Percentiles rank a stretch among this genome's conserved stretches.
phyloP scores from a whole-genome alignment of 2,329 filamentous ascomycete species.

The Byssochlamys sp. region DNA sequence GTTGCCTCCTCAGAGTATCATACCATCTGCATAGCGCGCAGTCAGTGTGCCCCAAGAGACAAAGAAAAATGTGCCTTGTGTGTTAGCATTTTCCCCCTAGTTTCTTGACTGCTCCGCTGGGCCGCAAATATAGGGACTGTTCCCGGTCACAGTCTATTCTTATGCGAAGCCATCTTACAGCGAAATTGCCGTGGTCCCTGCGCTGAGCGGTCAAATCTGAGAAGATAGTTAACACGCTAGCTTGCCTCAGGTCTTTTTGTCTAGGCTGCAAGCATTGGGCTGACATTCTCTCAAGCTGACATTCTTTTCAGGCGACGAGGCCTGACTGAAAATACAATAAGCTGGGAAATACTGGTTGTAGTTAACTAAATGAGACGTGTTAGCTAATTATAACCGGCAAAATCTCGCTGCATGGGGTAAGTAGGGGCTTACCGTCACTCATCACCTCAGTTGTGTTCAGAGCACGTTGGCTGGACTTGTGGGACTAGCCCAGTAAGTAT shows the following conservation, averaged over 20 bases:
- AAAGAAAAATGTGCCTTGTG: not conserved
- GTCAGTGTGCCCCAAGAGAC: not conserved
- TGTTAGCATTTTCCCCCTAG: not conserved
- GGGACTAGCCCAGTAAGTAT: not conserved
- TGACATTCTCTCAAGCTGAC: not conserved
- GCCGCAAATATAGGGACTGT: not conserved
- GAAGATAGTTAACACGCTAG: not conserved
- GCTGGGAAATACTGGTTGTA: not conserved
- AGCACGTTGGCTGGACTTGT: not conserved
- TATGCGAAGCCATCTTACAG: not conserved
- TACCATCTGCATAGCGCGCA: not conserved
- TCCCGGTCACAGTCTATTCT: not conserved
- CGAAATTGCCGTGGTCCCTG: not conserved
- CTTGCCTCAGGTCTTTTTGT: not conserved
- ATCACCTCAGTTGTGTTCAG: no score
- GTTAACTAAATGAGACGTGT: not conserved
- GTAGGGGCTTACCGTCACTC: not conserved
- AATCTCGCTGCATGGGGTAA: not conserved
- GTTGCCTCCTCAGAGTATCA: not conserved
- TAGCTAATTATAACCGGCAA: not conserved
- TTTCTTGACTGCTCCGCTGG: not conserved
- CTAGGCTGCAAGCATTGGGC: not conserved
- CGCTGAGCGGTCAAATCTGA: not conserved
- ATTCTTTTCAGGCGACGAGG: not conserved
- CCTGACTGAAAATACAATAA: not conserved